Base-by-base conservation (phyloP, 768 basidiomycete genomes). In the Leucosporidium creatinivorum region DNA sequence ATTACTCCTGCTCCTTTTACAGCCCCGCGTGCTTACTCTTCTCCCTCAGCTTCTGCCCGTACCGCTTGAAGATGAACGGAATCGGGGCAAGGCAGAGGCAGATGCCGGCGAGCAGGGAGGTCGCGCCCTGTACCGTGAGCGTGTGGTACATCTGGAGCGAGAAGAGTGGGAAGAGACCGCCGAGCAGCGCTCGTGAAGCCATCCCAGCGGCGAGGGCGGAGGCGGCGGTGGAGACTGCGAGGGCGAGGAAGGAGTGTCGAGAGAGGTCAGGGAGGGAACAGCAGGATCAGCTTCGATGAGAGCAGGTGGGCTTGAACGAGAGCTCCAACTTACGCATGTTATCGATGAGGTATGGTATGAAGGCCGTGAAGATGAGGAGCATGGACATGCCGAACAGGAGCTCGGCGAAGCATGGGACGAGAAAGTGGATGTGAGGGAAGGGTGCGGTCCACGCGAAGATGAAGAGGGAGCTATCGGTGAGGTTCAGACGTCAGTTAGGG, bases 201-300 rank as follows among this genome's bases (percentile, higher is more conserved):
- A 73, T 69, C 5, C 66, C 66, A 1, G 72, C 72, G 0, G 72
- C 72, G 26, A 73, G 66, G 10, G 72, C 72, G n/a, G 60, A 63
- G 30, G 72, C 72, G 10, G 72, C 69, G 36, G 55, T 57, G 17
- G 30, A 31, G 31, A 57, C 26, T 28, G 52, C 63, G 62, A 26
- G n/a, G n/a, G 51, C 15, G 9, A 61, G 52, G 49, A 50, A 44
- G 18, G 51, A 47, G 30, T 33, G 44, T 28, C 60, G 23, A 36
- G 54, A 25, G 26, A 66, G 54, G 25, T 6, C 8, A 44, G 39
- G 39, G 8, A 44, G 39, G 39, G 39, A 17, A 15, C 8, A 13
- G 39, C 4, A 48, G n/a, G 48, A 15, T 49, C 25, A 31, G 28
- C 51, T 21, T 44, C 33, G 26, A 13, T 25, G 54, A n/a, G n/a